Evolutionary conservation across 2,329 filamentous ascomycete species (phyloP).

Genomic region (Moelleriella libera): DNA sequence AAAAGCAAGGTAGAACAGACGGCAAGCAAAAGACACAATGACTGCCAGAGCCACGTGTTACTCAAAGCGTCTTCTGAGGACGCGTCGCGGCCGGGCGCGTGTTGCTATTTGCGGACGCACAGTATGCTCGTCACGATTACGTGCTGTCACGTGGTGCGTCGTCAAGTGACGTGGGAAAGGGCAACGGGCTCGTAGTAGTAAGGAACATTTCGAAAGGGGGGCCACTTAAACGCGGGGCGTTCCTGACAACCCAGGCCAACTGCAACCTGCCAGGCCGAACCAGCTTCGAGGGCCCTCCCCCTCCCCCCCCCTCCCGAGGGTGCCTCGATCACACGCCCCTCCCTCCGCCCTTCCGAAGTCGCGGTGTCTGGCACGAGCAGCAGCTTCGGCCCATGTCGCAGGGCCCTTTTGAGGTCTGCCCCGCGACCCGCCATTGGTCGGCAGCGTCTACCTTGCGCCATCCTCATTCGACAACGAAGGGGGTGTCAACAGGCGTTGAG

Average conservation of each 20-base stretch:
- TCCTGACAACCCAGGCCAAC: conserved; percentile 14
- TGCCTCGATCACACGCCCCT: neutral
- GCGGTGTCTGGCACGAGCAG: conserved; percentile 11
- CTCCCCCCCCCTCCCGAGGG: neutral
- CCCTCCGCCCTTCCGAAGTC: conserved; percentile 3
- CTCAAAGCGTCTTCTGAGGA: neutral
- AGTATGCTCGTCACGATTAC: conserved; percentile 3
- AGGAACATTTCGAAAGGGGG: neutral
- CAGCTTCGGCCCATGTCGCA: conserved; percentile 10
- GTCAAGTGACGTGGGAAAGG: neutral
- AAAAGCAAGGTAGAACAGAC: neutral
- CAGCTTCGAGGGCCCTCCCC: neutral
- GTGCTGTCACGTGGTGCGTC: conserved; percentile 12
- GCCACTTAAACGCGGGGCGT: conserved; percentile 21
- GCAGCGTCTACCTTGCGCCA: conserved; percentile 5
- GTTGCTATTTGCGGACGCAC: neutral
- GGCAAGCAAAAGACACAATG: neutral
- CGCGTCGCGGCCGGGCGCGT: neutral
- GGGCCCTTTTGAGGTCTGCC: conserved; percentile 10
- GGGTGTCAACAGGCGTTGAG: neutral
- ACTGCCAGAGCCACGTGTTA: neutral
- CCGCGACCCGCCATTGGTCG: conserved; percentile 13
- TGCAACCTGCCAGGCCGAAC: conserved; percentile 1
- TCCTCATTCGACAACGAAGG: conserved; percentile 4
- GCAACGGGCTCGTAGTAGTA: neutral